Conservation (phyloP, 495 filamentous ascomycete genomes). For the Lepidopterella palustris region DNA sequence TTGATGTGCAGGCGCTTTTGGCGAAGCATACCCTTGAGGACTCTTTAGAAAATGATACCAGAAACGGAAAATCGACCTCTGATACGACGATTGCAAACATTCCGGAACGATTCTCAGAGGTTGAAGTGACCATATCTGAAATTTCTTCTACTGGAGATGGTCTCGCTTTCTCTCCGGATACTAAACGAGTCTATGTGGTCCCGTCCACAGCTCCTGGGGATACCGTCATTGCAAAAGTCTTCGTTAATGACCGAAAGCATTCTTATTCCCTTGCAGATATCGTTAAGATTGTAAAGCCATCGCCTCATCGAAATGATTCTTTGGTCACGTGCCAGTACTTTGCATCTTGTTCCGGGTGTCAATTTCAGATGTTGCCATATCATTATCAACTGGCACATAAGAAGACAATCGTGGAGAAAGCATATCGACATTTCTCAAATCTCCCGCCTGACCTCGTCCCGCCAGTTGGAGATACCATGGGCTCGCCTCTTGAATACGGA, state of each 20-base stretch:
- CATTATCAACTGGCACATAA: slow-evolving; percentile 78
- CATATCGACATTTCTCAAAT: slow-evolving; percentile 83
- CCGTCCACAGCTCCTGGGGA: slow-evolving; percentile 88
- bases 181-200: slow-evolving; percentile 74
- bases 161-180: slow-evolving; percentile 58
- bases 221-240: slow-evolving; percentile 68
- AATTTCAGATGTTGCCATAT: slow-evolving; percentile 96
- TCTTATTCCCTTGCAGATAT: slow-evolving; percentile 72
- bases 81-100: slow-evolving; percentile 38
- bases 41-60: slow-evolving; percentile 22
- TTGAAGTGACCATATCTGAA: slow-evolving; percentile 67
- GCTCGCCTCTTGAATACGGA: slow-evolving; percentile 79
- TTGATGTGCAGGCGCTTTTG: slow-evolving; percentile 62
- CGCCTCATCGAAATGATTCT: slow-evolving; percentile 67
- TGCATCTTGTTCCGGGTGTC: slow-evolving; percentile 78
- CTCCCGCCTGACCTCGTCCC: slow-evolving; percentile 71
- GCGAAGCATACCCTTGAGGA: slow-evolving; percentile 43
- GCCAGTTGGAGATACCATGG: slow-evolving; percentile 72
- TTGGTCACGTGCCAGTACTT: slow-evolving; percentile 82
- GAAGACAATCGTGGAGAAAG: slow-evolving; percentile 78
- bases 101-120: slow-evolving; percentile 64
- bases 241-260: slow-evolving; percentile 54
- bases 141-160: slow-evolving; percentile 90
- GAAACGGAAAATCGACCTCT: neutral
- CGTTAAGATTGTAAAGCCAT: slow-evolving; percentile 65